phyloP scores from a whole-genome alignment of 148 eudicot species.

The Heliamphora exappendiculata region DNA sequence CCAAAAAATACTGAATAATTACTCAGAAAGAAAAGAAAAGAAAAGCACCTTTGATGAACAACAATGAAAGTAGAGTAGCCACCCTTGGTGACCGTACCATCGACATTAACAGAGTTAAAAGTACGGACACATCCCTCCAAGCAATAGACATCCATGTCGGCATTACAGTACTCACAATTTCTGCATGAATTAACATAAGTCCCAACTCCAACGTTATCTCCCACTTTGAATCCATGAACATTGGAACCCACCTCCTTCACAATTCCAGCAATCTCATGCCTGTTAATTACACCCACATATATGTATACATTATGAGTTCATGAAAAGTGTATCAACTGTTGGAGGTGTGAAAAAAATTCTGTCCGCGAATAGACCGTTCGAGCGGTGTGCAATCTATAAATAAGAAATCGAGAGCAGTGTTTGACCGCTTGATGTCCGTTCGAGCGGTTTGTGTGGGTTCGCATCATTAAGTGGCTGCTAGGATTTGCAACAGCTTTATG shows the following conservation, averaged over 20 bases:
- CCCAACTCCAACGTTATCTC: constrained; percentile 33
- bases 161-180: constrained; percentile 26
- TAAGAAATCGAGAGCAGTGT: too few species aligned
- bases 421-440: too few species aligned
- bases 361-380: too few species aligned
- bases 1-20: too few species aligned
- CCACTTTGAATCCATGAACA: constrained; percentile 33
- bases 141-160: constrained; percentile 29
- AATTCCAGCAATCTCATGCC: constrained; percentile 44
- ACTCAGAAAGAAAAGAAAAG: neutral
- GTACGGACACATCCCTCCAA: constrained; percentile 10
- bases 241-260: constrained; percentile 40
- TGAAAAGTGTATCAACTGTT: too few species aligned
- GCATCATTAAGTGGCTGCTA: too few species aligned
- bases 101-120: constrained; percentile 18
- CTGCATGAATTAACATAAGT: constrained; percentile 37
- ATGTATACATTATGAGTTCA: too few species aligned
- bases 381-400: too few species aligned
- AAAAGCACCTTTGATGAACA: constrained; percentile 21
- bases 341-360: too few species aligned
- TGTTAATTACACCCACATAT: too few species aligned
- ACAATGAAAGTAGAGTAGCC: constrained; percentile 38
- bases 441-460: too few species aligned
- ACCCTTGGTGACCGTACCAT: constrained; percentile 31
- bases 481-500: too few species aligned